phyloP scores from a whole-genome alignment of 2,329 filamentous ascomycete species.

The Alternaria alternata region DNA sequence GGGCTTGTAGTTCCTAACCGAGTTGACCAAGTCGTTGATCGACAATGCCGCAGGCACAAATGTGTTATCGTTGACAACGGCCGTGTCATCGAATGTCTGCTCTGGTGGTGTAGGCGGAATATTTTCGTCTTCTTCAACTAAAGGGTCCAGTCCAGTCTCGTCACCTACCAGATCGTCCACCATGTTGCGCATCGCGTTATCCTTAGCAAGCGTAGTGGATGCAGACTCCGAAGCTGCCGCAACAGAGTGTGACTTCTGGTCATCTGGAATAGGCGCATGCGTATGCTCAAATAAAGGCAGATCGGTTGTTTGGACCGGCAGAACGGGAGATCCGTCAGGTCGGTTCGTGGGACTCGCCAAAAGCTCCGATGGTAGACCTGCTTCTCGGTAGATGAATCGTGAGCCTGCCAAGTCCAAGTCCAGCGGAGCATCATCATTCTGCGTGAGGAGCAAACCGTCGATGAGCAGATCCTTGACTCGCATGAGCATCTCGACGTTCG shows the following conservation, averaged over 20 bases:
- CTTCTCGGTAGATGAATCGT: conserved; percentile 63
- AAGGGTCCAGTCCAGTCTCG: conserved; percentile 51
- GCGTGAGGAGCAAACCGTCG: conserved; percentile 67
- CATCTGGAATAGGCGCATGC: conserved; percentile 40
- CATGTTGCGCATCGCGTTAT: conserved; percentile 65
- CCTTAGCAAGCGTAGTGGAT: conserved; percentile 53
- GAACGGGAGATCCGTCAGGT: conserved; percentile 52
- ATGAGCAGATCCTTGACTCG: conserved; percentile 69
- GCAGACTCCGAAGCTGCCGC: conserved; percentile 58
- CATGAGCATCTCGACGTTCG: conserved; percentile 72
- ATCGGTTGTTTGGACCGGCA: conserved; percentile 50
- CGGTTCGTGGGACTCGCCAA: conserved; percentile 55
- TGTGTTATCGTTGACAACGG: conserved; percentile 42
- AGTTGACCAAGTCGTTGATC: conserved; percentile 50
- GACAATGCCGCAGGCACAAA: conserved; percentile 40
- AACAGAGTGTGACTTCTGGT: conserved; percentile 47
- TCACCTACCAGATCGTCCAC: conserved; percentile 63
- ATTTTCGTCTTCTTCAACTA: conserved; percentile 54
- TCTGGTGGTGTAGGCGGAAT: conserved; percentile 58
- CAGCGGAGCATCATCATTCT: conserved; percentile 59
- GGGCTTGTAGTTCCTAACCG: conserved; percentile 47
- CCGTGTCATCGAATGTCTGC: conserved; percentile 54
- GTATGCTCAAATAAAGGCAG: conserved; percentile 40
- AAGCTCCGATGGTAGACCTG: conserved; percentile 60
- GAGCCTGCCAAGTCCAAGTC: conserved; percentile 57